Evolutionary conservation across 306 rosid species (phyloP).

Genomic region (Prunus mongolica): DNA sequence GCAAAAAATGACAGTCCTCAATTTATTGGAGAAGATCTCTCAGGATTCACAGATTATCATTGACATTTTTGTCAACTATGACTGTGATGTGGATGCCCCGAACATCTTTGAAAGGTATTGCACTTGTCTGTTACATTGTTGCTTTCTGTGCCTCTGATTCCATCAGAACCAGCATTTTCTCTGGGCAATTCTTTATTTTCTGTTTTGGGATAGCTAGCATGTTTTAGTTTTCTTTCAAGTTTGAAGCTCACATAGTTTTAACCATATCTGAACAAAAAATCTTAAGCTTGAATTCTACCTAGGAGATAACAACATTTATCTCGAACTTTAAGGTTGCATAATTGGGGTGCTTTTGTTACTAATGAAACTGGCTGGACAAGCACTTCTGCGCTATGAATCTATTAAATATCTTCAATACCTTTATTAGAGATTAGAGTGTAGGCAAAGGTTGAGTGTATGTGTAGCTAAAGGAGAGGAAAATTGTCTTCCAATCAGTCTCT

Average conservation of each 20-base stretch:
- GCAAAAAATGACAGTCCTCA: conserved; percentile 95
- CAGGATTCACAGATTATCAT: conserved; percentile 87
- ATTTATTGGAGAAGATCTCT: conserved; percentile 82
- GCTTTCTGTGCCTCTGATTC: conserved; percentile 9
- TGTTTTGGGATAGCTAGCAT: background rate
- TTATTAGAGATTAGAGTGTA: too few relatives aligned
- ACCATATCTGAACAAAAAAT: background rate
- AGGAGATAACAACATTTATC: background rate
- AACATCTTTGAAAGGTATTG: conserved; percentile 96
- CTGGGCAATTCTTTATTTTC: background rate
- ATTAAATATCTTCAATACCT: background rate
- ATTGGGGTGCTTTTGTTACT: background rate
- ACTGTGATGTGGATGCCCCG: conserved; percentile 96
- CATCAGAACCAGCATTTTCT: background rate
- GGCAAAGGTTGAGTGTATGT: background rate
- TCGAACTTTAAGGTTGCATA: background rate
- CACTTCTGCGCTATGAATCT: background rate
- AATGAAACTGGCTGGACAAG: background rate
- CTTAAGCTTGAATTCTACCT: background rate
- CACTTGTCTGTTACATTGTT: conserved; percentile 27
- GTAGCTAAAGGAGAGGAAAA: background rate
- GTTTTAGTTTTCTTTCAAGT: background rate
- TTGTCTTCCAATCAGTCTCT: background rate
- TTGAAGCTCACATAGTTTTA: background rate
- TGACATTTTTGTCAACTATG: conserved; percentile 96